Base-by-base conservation (phyloP, 2,329 filamentous ascomycete species). In the Neofusicoccum sp. region DNA sequence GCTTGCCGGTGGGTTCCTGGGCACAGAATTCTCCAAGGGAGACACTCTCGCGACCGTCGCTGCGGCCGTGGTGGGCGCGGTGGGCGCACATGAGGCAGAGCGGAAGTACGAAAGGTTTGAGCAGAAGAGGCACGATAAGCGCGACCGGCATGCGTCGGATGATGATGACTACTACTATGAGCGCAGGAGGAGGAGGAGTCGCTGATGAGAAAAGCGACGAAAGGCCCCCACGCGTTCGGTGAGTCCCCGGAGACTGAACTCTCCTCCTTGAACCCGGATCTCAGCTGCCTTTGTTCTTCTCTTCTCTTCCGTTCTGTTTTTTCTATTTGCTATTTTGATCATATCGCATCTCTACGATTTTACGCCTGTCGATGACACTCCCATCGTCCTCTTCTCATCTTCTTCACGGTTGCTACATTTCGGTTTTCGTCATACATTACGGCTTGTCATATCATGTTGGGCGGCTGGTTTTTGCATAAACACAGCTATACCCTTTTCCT, bases 21-120 rank as follows among this genome's bases (percentile, higher is more conserved):
- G 72, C 29, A 67, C 69, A 49, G 70, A 71, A 56, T 67, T 71
- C 36, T 71, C 69, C 45, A 69, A 74, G 34, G 63, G 63, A 4
- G 60, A 64, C 33, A 72, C 69, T 1, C 64, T 71, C 33, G 69
- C 72, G 3, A 75, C 74, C 3, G 67, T 77, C 14, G 73, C 65
- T 6, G 73, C 74, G 3, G 75, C 75, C 9, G 69, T 77, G 4
- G 64, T 76, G 12, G 75, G 75, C 6, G 74, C 74, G 0, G 58
- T 77, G 2, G 72, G 71, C 14, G 73, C 68, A 6, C 66, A 70
- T 43, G 71, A 75, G 56, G 65, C 64, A 0, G 68, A 73, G 52
- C 71, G 72, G 62, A 60, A 65, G 34, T 73, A 69, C 54, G 71
- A 70, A n/a, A 65, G 64, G 39, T 60, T 63, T 8, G 59, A 61